A percentile compares a stretch with the other conserved stretches of the same genome.
Conservation (phyloP, 2,329 filamentous ascomycete genomes). For the Aureobasidium subglaciale region DNA sequence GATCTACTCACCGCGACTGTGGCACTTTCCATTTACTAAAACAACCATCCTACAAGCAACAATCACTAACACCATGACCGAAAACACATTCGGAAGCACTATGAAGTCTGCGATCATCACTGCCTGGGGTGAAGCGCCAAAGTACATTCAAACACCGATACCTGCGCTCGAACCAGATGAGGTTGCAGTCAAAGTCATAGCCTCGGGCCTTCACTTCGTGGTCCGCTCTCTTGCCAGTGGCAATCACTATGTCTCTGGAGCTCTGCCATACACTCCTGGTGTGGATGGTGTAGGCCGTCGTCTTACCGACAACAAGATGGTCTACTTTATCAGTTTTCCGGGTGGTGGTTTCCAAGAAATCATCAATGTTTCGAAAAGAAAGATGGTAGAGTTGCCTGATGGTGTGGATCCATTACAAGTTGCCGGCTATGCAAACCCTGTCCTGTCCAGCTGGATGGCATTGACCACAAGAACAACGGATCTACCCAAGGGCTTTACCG, state of each 20-base stretch:
- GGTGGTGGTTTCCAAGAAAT: constrained; percentile 39
- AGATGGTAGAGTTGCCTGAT: constrained; percentile 37
- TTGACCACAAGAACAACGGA: constrained; percentile 38
- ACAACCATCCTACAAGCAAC: background rate
- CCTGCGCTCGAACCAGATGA: constrained; percentile 21
- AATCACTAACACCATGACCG: background rate
- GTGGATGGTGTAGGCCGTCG: constrained; percentile 47
- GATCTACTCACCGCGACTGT: background rate
- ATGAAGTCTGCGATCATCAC: constrained; percentile 37
- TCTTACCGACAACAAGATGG: constrained; percentile 36
- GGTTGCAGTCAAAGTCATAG: constrained; percentile 47
- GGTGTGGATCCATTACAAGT: constrained; percentile 43
- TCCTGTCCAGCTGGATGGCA: constrained; percentile 53
- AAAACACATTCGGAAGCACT: background rate
- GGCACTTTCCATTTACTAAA: too few species aligned
- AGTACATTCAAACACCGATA: constrained; percentile 28
- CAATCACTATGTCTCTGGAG: constrained; percentile 46
- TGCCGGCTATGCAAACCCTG: constrained; percentile 50
- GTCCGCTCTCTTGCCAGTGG: constrained; percentile 49
- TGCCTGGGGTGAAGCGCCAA: constrained; percentile 33
- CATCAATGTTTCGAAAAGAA: constrained; percentile 40
- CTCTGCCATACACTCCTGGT: constrained; percentile 47
- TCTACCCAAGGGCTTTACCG: constrained; percentile 39
- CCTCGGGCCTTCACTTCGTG: constrained; percentile 47
- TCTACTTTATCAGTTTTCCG: constrained; percentile 43